phyloP scores from a whole-genome alignment of 2,329 filamentous ascomycete genomes.

The Didymella sp. region DNA sequence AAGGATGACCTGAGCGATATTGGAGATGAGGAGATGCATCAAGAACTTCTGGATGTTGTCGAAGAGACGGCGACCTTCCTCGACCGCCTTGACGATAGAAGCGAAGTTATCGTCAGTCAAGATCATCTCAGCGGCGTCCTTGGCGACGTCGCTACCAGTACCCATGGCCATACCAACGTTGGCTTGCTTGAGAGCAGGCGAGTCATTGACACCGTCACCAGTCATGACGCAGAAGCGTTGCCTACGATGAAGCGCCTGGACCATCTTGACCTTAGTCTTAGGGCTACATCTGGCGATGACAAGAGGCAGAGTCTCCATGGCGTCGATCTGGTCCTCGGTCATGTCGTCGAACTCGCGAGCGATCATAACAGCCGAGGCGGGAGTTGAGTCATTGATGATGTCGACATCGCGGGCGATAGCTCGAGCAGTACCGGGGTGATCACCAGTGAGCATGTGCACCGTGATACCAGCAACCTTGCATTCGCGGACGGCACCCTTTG shows the following conservation, averaged over 20 bases:
- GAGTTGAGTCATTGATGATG: constrained; percentile 46
- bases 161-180: constrained; percentile 55
- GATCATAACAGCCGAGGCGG: constrained; percentile 49
- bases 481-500: constrained; percentile 62
- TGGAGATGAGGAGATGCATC: constrained; percentile 58
- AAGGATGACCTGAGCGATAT: constrained; percentile 57
- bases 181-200: constrained; percentile 51
- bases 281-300: constrained; percentile 57
- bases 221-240: constrained; percentile 53
- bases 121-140: constrained; percentile 52
- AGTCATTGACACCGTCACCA: constrained; percentile 53
- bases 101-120: constrained; percentile 53
- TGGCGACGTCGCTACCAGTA: constrained; percentile 50
- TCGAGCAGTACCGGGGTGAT: constrained; percentile 55
- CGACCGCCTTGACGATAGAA: constrained; percentile 51
- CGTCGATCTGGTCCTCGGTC: constrained; percentile 53
- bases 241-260: constrained; percentile 51
- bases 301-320: constrained; percentile 51
- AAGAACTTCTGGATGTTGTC: constrained; percentile 56
- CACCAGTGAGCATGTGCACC: constrained; percentile 59
- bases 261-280: constrained; percentile 57
- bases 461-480: constrained; percentile 57
- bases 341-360: constrained; percentile 55
- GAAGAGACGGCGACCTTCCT: constrained; percentile 51
- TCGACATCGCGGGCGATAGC: constrained; percentile 58